Conservation (phyloP, 2,329 filamentous ascomycete genomes). For the Venturia effusa region DNA sequence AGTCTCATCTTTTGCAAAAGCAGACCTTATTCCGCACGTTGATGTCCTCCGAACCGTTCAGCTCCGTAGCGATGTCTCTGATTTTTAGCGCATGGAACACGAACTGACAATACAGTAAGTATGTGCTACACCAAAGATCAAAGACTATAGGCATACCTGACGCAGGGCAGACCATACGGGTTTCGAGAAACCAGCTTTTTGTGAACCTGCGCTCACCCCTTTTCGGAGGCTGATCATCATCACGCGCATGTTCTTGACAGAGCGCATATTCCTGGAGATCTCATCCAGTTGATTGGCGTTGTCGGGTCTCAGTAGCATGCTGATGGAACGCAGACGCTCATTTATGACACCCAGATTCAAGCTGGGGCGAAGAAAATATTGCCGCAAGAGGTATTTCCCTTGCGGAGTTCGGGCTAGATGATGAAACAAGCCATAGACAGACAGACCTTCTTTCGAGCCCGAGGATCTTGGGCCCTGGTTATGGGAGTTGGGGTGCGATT, state of each 20-base stretch:
- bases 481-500: constrained; percentile 72
- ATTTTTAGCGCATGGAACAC: constrained; percentile 60
- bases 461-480: constrained; percentile 57
- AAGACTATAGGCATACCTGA: constrained; percentile 27
- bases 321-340: constrained; percentile 60
- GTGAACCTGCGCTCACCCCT: constrained; percentile 51
- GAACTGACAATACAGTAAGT: constrained; percentile 40
- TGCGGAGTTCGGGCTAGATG: constrained; percentile 66
- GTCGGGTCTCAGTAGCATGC: constrained; percentile 53
- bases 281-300: constrained; percentile 48
- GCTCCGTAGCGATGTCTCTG: constrained; percentile 48
- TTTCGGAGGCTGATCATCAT: constrained; percentile 62
- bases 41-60: constrained; percentile 43
- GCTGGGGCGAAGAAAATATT: constrained; percentile 71
- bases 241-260: constrained; percentile 64
- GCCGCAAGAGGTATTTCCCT: constrained; percentile 62
- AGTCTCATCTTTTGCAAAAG: not conserved
- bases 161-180: constrained; percentile 65
- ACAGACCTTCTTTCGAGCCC: constrained; percentile 69
- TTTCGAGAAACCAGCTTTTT: constrained; percentile 46
- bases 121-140: constrained; percentile 1
- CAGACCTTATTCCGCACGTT: constrained; percentile 44
- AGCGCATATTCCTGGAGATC: constrained; percentile 52
- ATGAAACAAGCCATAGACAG: constrained; percentile 73
- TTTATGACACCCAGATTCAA: constrained; percentile 56